Conservation (phyloP, 495 filamentous ascomycete genomes). For the Evernia prunastri region DNA sequence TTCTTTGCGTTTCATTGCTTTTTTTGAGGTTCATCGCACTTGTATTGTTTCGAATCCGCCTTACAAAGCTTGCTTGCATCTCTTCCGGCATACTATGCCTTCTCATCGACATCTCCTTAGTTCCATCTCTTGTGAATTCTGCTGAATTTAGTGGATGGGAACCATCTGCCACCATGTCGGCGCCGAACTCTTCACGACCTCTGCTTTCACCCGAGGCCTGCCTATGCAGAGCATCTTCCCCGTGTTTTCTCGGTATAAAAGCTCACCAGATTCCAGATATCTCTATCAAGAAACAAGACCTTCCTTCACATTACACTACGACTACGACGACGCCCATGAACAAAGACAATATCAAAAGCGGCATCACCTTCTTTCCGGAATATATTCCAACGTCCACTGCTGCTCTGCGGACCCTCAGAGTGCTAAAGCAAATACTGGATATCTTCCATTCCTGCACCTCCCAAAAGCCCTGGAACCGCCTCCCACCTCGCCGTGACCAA, state of each 20-base stretch:
- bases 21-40: background rate
- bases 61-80: background rate
- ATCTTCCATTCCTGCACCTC: background rate
- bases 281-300: background rate
- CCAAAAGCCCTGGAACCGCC: background rate
- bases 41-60: background rate
- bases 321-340: background rate
- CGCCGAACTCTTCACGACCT: background rate
- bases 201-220: background rate
- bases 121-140: background rate
- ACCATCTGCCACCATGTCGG: background rate
- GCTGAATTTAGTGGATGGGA: background rate
- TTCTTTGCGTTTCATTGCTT: constrained; percentile 1
- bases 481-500: background rate
- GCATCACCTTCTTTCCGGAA: background rate
- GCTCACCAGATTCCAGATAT: background rate
- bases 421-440: background rate
- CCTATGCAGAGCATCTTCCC: background rate
- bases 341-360: background rate
- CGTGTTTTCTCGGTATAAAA: background rate
- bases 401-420: background rate
- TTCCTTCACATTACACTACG: background rate
- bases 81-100: background rate
- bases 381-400: background rate
- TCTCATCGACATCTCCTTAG: background rate